Conservation (phyloP, 208 protist genomes). For the Leishmania major region DNA sequence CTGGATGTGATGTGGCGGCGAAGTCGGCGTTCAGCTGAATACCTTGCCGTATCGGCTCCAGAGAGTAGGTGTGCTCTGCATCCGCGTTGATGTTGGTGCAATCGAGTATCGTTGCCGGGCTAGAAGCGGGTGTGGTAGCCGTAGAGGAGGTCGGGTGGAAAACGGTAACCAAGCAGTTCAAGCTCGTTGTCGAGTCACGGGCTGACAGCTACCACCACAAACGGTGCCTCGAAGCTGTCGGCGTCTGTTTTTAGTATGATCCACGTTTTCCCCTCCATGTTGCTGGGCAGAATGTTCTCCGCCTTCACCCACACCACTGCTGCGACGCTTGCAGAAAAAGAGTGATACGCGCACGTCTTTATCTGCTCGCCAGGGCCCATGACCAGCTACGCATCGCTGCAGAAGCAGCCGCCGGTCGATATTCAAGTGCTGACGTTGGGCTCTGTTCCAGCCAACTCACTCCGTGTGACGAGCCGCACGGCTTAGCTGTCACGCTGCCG, state of each 20-base stretch:
- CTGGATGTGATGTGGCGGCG: conserved; percentile 18
- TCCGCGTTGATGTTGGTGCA: conserved; percentile 29
- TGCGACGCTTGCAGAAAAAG: conserved; percentile 22
- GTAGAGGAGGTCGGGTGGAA: conserved; percentile 29
- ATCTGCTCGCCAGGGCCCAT: conserved; percentile 14
- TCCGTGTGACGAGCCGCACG: conserved; percentile 9
- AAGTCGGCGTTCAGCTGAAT: conserved; percentile 27
- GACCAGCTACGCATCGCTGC: conserved; percentile 15
- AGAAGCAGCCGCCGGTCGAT: conserved; percentile 17
- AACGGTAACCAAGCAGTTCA: conserved; percentile 24
- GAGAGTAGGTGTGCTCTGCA: conserved; percentile 26
- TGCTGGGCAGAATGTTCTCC: conserved; percentile 6
- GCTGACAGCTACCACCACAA: conserved; percentile 27
- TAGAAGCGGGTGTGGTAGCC: conserved; percentile 42
- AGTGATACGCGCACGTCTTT: conserved; percentile 16
- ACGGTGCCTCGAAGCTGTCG: conserved; percentile 14
- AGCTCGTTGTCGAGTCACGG: conserved; percentile 34
- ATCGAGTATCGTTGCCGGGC: neutral
- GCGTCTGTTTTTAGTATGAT: conserved; percentile 10
- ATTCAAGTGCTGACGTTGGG: conserved; percentile 15
- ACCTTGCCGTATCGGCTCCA: conserved; percentile 25
- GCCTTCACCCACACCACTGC: conserved; percentile 22
- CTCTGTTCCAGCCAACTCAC: conserved; percentile 12
- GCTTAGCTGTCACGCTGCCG: conserved; percentile 9
- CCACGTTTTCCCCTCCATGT: neutral